These are phyloP conservation scores for Hypocreales sp. DNA, from an alignment of 2,329 filamentous ascomycete species.

Conservation along the genomic window DNA sequence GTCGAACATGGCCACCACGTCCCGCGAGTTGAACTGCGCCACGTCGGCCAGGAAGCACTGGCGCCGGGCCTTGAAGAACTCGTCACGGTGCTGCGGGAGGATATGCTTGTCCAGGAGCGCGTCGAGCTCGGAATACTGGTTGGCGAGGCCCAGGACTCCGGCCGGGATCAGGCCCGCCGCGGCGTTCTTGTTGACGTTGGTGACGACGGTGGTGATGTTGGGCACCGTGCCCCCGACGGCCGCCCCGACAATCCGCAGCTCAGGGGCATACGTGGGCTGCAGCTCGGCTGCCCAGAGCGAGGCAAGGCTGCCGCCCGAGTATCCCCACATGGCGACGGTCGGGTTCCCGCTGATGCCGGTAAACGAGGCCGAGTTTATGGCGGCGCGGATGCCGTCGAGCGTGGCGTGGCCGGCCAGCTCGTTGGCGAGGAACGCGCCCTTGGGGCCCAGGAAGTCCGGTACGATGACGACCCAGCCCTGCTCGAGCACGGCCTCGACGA, in stretches of 20 bases:
- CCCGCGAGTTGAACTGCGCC: constrained; percentile 13
- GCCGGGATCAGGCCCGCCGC: constrained; percentile 8
- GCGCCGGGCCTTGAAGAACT: constrained; percentile 11
- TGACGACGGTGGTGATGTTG: constrained; percentile 6
- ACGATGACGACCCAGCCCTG: constrained; percentile 30
- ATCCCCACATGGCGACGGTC: constrained; percentile 26
- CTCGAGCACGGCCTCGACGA: constrained; percentile 14
- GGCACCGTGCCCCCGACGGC: constrained; percentile 11
- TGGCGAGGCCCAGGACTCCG: constrained; percentile 8
- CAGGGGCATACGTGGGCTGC: constrained; percentile 10
- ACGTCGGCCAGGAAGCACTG: constrained; percentile 12
- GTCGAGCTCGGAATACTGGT: constrained; percentile 8
- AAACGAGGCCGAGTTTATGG: constrained; percentile 10
- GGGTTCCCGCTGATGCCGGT: constrained; percentile 16
- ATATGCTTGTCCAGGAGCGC: constrained; percentile 6
- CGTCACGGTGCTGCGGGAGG: constrained; percentile 8
- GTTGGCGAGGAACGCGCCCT: constrained; percentile 25
- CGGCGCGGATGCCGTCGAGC: constrained; percentile 27
- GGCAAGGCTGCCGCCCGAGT: constrained; percentile 11
- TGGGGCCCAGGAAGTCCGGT: constrained; percentile 30
- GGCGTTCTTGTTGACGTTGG: constrained; percentile 5
- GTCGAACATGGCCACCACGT: constrained; percentile 25
- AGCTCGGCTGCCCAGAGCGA: constrained; percentile 10
- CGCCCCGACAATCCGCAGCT: constrained; percentile 10
- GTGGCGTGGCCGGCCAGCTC: constrained; percentile 23